Conservation (phyloP, 129 eudicot species). For the Pittosporum tobira region DNA sequence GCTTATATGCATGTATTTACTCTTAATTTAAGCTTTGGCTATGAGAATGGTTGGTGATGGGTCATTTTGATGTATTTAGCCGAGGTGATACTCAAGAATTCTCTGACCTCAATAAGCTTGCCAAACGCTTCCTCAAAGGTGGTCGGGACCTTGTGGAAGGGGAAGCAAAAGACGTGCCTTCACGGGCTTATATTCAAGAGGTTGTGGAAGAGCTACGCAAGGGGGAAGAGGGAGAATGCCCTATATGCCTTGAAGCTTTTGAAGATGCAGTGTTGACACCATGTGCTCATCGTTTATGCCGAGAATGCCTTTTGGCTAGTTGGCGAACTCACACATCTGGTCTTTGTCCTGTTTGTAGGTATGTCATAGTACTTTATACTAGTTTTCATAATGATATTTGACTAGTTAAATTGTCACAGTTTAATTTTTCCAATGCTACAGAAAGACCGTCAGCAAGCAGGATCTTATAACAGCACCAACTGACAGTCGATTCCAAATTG, state of each 20-base stretch:
- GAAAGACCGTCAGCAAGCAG: slow-evolving; percentile 61
- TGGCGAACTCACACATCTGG: slow-evolving; percentile 65
- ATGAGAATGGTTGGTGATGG: slow-evolving; percentile 3
- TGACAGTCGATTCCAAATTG: slow-evolving; percentile 70
- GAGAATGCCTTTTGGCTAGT: slow-evolving; percentile 90
- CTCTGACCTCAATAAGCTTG: slow-evolving; percentile 79
- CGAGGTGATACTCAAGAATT: slow-evolving; percentile 96
- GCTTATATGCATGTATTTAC: background rate
- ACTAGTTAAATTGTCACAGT: background rate
- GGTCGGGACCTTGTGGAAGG: slow-evolving; percentile 43
- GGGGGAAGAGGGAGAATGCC: slow-evolving; percentile 92
- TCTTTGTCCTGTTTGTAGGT: slow-evolving; percentile 98
- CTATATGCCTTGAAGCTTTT: slow-evolving; percentile 96
- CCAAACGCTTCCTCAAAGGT: slow-evolving; percentile 79
- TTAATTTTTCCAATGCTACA: slow-evolving; percentile 20
- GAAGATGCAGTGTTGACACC: slow-evolving; percentile 99
- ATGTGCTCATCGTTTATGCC: slow-evolving; percentile 94
- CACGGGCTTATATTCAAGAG: slow-evolving; percentile 85
- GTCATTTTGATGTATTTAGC: slow-evolving; percentile 32
- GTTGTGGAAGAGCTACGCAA: slow-evolving; percentile 83
- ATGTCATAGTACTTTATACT: slow-evolving; percentile 14
- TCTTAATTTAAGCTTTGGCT: background rate
- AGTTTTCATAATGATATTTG: background rate
- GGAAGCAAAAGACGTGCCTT: slow-evolving; percentile 56
- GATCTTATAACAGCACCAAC: slow-evolving; percentile 97